Percentiles rank a stretch among this genome's conserved stretches.
These are phyloP conservation scores for Suhomyces bribrorum DNA, from an alignment of 1,139 yeast species.

Conservation along the genomic window DNA sequence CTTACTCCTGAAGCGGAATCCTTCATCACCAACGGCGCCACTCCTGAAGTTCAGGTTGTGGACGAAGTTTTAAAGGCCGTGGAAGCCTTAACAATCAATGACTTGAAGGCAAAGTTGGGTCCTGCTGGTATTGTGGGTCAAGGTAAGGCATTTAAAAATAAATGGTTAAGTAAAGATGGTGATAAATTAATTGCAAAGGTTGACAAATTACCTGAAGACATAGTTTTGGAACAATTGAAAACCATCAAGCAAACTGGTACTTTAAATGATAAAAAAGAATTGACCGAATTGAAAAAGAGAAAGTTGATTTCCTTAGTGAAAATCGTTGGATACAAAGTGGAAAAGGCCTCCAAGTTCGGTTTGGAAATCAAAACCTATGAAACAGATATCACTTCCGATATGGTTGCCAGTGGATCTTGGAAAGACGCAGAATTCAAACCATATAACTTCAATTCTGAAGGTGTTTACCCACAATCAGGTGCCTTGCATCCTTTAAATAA, in stretches of 20 bases:
- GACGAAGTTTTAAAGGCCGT: slow-evolving; percentile 72
- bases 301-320: slow-evolving; percentile 76
- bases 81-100: slow-evolving; percentile 80
- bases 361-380: slow-evolving; percentile 78
- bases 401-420: slow-evolving; percentile 84
- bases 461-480: slow-evolving; percentile 82
- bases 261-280: slow-evolving; percentile 61
- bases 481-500: slow-evolving; percentile 95
- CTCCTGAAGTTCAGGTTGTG: slow-evolving; percentile 85
- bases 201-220: slow-evolving; percentile 56
- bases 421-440: slow-evolving; percentile 84
- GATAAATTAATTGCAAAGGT: slow-evolving; percentile 70
- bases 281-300: slow-evolving; percentile 89
- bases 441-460: slow-evolving; percentile 94
- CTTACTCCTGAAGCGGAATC: slow-evolving; percentile 83
- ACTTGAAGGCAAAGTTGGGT: slow-evolving; percentile 78
- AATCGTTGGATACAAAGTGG: slow-evolving; percentile 70
- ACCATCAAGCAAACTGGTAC: slow-evolving; percentile 61
- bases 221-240: slow-evolving; percentile 64
- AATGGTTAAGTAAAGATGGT: slow-evolving; percentile 91
- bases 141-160: slow-evolving; percentile 97
- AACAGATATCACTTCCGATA: slow-evolving; percentile 92
- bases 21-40: slow-evolving; percentile 67
- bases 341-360: slow-evolving; percentile 83
- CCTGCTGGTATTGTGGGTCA: slow-evolving; percentile 88